phyloP scores from a whole-genome alignment of 2,329 filamentous ascomycete species.

The Zymoseptoria crescenta region DNA sequence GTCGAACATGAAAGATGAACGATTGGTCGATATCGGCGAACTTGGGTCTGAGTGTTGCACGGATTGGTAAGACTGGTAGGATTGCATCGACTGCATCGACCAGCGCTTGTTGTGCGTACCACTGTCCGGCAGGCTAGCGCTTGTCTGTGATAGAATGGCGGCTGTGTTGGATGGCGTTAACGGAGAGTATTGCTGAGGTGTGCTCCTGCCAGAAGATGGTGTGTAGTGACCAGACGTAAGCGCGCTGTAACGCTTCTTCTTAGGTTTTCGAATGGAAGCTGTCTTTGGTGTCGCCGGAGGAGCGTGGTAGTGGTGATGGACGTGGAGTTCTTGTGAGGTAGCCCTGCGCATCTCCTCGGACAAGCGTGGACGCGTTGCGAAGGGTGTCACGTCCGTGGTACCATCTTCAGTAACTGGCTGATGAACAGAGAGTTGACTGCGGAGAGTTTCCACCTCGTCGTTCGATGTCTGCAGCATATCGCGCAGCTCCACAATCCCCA shows the following conservation, averaged over 20 bases:
- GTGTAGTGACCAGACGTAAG: conserved; percentile 48
- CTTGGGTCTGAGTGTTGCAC: conserved; percentile 64
- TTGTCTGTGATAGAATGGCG: conserved; percentile 56
- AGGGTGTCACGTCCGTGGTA: conserved; percentile 8
- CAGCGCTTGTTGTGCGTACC: conserved; percentile 48
- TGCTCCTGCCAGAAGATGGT: conserved; percentile 33
- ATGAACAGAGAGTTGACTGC: conserved; percentile 73
- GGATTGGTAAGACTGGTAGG: conserved; percentile 51
- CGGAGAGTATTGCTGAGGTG: conserved; percentile 32
- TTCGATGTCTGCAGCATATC: conserved; percentile 89
- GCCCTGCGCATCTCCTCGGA: conserved; percentile 58
- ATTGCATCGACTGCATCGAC: conserved; percentile 54
- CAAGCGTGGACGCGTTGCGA: conserved; percentile 39
- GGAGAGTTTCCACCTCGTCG: conserved; percentile 80
- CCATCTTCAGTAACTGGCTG: conserved; percentile 53
- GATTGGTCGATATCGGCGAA: conserved; percentile 66
- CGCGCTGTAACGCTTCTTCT: conserved; percentile 61
- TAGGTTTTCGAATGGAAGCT: conserved; percentile 41
- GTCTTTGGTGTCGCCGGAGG: conserved; percentile 35
- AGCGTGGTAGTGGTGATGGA: conserved; percentile 90
- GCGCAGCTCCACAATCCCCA: conserved; percentile 81
- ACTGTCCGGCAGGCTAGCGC: conserved; percentile 48
- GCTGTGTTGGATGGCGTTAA: conserved; percentile 43
- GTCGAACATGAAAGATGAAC: conserved; percentile 72
- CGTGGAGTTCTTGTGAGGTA: conserved; percentile 72